These are phyloP conservation scores for Trichophyton rubrum DNA, from an alignment of 2,329 filamentous ascomycete species.

Conservation along the genomic window DNA sequence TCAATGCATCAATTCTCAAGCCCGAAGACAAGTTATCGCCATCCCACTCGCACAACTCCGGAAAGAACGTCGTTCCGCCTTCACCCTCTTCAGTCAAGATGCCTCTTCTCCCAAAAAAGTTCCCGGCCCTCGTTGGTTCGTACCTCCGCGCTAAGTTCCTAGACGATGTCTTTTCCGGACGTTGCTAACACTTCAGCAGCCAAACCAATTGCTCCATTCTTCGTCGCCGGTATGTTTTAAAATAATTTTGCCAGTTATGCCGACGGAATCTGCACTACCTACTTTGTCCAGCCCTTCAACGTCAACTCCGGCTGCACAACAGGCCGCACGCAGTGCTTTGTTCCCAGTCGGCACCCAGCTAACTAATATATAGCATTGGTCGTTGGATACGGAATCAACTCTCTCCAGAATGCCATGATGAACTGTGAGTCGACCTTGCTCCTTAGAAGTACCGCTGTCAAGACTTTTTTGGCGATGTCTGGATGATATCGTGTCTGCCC, in stretches of 20 bases:
- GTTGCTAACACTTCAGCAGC: constrained; percentile 42
- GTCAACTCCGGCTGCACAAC: background rate
- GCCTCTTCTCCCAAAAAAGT: constrained; percentile 76
- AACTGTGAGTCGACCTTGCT: constrained; percentile 47
- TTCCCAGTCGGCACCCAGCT: background rate
- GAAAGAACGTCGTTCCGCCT: background rate
- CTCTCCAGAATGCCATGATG: constrained; percentile 63
- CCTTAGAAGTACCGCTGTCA: background rate
- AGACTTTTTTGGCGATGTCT: background rate
- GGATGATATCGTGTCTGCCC: background rate
- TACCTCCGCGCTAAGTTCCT: constrained; percentile 22
- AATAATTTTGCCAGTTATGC: constrained; percentile 1
- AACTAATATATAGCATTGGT: constrained; percentile 46
- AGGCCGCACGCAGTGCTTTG: background rate
- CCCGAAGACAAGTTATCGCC: constrained; percentile 10
- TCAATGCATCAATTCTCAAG: background rate
- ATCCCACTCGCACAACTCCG: constrained; percentile 15
- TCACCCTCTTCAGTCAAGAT: constrained; percentile 41
- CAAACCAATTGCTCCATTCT: constrained; percentile 86
- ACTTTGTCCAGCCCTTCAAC: background rate
- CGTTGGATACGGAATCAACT: constrained; percentile 86
- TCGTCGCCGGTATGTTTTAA: constrained; percentile 69
- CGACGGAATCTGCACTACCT: background rate
- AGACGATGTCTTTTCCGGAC: constrained; percentile 20
- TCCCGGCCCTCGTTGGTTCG: constrained; percentile 65